Conservation (phyloP, 2,329 filamentous ascomycete species). For the Pseudogymnoascus sp. region DNA sequence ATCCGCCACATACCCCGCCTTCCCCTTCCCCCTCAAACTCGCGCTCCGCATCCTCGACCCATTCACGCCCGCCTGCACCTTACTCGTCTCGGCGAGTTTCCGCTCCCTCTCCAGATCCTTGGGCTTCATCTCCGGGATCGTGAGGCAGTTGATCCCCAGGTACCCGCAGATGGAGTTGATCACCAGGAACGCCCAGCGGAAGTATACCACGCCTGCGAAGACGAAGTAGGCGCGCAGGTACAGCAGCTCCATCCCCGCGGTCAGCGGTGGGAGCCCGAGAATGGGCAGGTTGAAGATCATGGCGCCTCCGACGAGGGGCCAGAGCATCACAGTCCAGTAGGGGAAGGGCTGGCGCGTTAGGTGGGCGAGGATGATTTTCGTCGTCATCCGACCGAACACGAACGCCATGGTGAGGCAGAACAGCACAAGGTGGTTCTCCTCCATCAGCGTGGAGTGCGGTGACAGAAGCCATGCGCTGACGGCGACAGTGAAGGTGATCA, state of each 20-base stretch:
- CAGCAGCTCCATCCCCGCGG: slow-evolving; percentile 57
- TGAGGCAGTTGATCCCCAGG: slow-evolving; percentile 89
- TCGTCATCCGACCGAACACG: slow-evolving; percentile 96
- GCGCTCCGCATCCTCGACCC: background rate
- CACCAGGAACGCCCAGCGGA: slow-evolving; percentile 84
- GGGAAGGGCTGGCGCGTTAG: slow-evolving; percentile 90
- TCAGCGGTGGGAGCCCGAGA: slow-evolving; percentile 61
- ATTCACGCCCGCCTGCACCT: slow-evolving; percentile 9
- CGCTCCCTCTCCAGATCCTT: background rate
- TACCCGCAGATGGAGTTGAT: slow-evolving; percentile 87
- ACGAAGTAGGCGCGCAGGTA: slow-evolving; percentile 81
- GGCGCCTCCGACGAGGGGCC: slow-evolving; percentile 78
- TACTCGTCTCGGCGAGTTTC: slow-evolving; percentile 15
- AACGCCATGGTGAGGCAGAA: slow-evolving; percentile 94
- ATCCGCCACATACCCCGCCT: background rate
- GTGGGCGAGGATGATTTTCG: slow-evolving; percentile 97
- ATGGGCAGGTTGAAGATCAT: slow-evolving; percentile 73
- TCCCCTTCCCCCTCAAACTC: background rate
- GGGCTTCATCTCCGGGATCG: slow-evolving; percentile 58
- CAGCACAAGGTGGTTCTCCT: slow-evolving; percentile 79
- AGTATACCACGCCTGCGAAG: slow-evolving; percentile 79
- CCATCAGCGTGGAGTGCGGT: slow-evolving; percentile 72
- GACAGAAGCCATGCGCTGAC: slow-evolving; percentile 83
- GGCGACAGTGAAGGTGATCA: slow-evolving; percentile 68
- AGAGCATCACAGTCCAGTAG: slow-evolving; percentile 89